Evolutionary conservation across 164 flowering plant genomes (phyloP).

Genomic region (Protea cynaroides): DNA sequence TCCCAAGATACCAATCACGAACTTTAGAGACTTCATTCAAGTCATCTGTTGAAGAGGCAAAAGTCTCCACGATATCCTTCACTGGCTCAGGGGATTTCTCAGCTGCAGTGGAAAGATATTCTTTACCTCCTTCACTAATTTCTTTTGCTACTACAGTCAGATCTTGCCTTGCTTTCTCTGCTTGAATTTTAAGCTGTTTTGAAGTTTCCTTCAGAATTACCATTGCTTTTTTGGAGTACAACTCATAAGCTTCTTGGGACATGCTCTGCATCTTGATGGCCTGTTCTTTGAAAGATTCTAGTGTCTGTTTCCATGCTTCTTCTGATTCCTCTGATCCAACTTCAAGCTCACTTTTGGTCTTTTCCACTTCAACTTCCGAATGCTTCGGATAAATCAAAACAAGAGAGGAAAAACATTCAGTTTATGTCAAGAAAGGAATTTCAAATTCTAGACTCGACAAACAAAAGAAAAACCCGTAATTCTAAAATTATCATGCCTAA

Average conservation of each 20-base stretch:
- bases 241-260: slow-evolving; percentile 78
- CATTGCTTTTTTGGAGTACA: slow-evolving; percentile 57
- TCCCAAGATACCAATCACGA: slow-evolving; percentile 76
- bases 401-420: background rate
- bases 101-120: slow-evolving; percentile 52
- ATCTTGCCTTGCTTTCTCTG: slow-evolving; percentile 70
- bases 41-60: slow-evolving; percentile 46
- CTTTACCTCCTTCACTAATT: slow-evolving; percentile 56
- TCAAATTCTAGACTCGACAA: background rate
- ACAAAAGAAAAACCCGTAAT: background rate
- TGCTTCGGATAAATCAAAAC: slow-evolving; percentile 32
- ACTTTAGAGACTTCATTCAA: slow-evolving; percentile 46
- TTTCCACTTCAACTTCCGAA: slow-evolving; percentile 55
- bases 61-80: slow-evolving; percentile 77
- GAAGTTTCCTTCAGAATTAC: slow-evolving; percentile 57
- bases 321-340: slow-evolving; percentile 40
- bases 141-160: slow-evolving; percentile 51
- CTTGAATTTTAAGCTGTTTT: slow-evolving; percentile 63
- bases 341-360: slow-evolving; percentile 30
- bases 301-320: slow-evolving; percentile 65
- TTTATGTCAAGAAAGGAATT: too few species aligned
- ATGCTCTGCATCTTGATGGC: slow-evolving; percentile 67
- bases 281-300: slow-evolving; percentile 73
- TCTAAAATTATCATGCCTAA: background rate
- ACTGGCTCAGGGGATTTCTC: slow-evolving; percentile 70